These are phyloP conservation scores for Fonsecaea erecta DNA, from an alignment of 2,329 filamentous ascomycete genomes.

Conservation along the genomic window DNA sequence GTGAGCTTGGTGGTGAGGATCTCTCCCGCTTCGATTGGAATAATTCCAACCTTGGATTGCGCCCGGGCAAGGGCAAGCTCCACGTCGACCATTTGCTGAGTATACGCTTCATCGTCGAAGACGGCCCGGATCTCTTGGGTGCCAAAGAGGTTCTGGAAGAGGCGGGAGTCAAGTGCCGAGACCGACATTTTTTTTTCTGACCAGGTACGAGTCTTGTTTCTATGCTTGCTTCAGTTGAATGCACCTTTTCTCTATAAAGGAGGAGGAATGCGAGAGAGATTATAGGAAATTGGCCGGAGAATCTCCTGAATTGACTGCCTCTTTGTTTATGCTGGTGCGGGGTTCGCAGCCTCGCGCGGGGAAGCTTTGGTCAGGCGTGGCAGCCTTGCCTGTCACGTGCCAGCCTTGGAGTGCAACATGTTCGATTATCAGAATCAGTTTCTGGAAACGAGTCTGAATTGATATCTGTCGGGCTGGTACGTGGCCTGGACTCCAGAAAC, in stretches of 20 bases:
- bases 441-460: background rate
- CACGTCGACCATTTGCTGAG: conserved; percentile 32
- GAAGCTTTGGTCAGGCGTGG: background rate
- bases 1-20: conserved; percentile 31
- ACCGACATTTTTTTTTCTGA: conserved; percentile 33
- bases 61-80: conserved; percentile 39
- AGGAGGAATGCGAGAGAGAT: background rate
- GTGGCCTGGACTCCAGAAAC: background rate
- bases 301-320: background rate
- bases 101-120: conserved; percentile 39
- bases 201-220: background rate
- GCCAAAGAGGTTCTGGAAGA: conserved; percentile 39
- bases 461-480: no score
- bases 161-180: conserved; percentile 38
- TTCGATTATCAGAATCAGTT: background rate
- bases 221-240: background rate
- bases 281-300: background rate
- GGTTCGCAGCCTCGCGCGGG: conserved; percentile 17
- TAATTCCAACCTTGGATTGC: conserved; percentile 36
- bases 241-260: background rate
- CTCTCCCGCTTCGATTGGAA: conserved; percentile 35
- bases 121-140: conserved; percentile 39
- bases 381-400: conserved; percentile 2
- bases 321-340: background rate
- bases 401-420: background rate